A percentile compares a stretch with the other conserved stretches of the same genome.
Evolutionary conservation across 2,329 filamentous ascomycete genomes (phyloP).

Genomic region (Botrytis porri): DNA sequence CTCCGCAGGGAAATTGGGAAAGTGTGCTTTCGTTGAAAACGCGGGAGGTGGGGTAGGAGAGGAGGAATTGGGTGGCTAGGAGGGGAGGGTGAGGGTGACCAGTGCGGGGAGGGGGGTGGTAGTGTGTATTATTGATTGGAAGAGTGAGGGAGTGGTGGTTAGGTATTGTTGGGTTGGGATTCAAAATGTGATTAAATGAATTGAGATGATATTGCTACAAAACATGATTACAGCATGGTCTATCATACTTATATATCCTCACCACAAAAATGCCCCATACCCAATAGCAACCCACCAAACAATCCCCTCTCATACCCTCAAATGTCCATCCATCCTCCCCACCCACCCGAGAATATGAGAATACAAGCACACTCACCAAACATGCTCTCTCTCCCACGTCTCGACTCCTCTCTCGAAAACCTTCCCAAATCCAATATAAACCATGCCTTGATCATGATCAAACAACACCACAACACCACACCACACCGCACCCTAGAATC

Average conservation of each 20-base stretch:
- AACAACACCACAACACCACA: background rate
- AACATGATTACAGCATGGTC: background rate
- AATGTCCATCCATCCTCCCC: background rate
- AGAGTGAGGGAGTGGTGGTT: background rate
- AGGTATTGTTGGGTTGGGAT: background rate
- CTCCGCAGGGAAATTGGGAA: conserved; percentile 44
- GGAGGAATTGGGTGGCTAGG: conserved; percentile 54
- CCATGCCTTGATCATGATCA: background rate
- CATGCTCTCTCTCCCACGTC: background rate
- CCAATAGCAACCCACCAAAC: background rate
- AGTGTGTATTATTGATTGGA: background rate
- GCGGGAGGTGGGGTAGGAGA: conserved; percentile 51
- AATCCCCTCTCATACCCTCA: background rate
- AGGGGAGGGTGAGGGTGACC: conserved; percentile 34
- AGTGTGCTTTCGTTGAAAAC: conserved; percentile 46
- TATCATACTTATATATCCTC: background rate
- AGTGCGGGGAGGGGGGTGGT: conserved; percentile 35
- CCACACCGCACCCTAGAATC: background rate
- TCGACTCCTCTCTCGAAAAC: background rate
- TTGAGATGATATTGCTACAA: background rate
- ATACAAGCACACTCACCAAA: background rate
- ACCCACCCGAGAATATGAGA: background rate
- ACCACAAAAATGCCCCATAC: background rate
- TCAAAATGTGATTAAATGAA: background rate
- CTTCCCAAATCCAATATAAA: background rate